phyloP scores from a whole-genome alignment of 805 yeast species.

The Sporopachydermia lactativora region DNA sequence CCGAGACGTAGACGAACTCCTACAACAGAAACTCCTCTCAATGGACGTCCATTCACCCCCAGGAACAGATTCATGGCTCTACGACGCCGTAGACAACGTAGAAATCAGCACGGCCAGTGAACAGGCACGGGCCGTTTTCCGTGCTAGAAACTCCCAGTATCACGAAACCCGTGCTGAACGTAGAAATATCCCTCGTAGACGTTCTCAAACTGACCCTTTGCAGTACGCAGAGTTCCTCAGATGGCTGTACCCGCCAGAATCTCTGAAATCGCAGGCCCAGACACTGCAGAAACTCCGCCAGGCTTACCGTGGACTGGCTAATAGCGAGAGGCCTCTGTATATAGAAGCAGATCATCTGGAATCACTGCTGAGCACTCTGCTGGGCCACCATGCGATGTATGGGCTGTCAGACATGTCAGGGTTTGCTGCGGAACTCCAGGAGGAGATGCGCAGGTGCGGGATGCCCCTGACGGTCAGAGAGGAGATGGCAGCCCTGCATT shows the following conservation, averaged over 20 bases:
- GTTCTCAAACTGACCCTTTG: neutral
- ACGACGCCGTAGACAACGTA: neutral
- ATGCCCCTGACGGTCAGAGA: neutral
- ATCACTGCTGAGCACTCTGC: neutral
- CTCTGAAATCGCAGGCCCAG: neutral
- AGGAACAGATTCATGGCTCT: neutral
- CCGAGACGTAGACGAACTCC: neutral
- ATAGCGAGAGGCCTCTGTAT: neutral
- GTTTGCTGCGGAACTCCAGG: neutral
- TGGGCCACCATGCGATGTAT: neutral
- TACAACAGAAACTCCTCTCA: neutral
- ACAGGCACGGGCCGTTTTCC: neutral
- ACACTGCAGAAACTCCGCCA: neutral
- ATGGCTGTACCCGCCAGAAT: neutral
- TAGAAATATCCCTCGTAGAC: neutral
- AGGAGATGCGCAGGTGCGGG: neutral
- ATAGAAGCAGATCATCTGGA: neutral
- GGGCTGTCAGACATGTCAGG: neutral
- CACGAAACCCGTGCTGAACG: neutral
- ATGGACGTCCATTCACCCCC: neutral
- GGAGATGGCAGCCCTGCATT: neutral
- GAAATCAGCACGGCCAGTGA: neutral
- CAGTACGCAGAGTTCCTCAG: neutral
- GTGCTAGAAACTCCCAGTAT: neutral
- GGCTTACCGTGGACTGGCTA: neutral